Percentiles rank a stretch among this genome's conserved stretches.
phyloP scores from a whole-genome alignment of 805 yeast species.

The Sporopachydermia quercuum region DNA sequence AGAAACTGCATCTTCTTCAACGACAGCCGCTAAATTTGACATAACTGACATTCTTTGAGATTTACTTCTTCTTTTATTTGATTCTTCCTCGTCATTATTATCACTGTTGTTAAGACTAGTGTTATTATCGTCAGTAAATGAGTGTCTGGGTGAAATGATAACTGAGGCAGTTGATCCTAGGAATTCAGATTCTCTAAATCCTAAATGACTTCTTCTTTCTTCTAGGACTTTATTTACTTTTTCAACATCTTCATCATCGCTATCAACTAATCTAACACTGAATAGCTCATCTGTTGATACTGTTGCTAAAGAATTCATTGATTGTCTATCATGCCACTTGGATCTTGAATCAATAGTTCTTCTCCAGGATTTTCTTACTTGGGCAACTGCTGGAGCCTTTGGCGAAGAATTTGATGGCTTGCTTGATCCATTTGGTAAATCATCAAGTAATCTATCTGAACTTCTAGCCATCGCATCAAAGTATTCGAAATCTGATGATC shows the following conservation, averaged over 20 bases:
- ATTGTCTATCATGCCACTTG: conserved; percentile 38
- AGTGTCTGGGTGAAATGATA: background rate
- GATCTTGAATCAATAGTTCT: conserved; percentile 21
- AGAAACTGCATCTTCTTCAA: conserved; percentile 1
- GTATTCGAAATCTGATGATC: background rate
- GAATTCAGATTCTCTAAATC: conserved; percentile 27
- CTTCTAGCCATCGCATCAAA: background rate
- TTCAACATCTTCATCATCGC: conserved; percentile 26
- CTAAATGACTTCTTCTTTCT: conserved; percentile 25
- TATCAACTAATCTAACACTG: conserved; percentile 59
- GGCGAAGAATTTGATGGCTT: background rate
- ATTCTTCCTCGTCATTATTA: background rate
- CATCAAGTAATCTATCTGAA: background rate
- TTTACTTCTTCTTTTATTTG: background rate
- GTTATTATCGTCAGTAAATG: background rate
- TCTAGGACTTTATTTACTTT: conserved; percentile 16
- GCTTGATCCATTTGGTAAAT: background rate
- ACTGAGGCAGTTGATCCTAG: conserved; percentile 10
- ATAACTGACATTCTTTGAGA: background rate
- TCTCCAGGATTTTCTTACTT: conserved; percentile 43
- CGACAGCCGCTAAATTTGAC: background rate
- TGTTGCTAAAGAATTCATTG: conserved; percentile 62
- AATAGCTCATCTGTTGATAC: conserved; percentile 75
- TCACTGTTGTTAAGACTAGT: conserved; percentile 6
- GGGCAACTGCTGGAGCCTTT: background rate